These are phyloP conservation scores for Blumeriella jaapii DNA, from an alignment of 2,329 filamentous ascomycete species.

Conservation along the genomic window DNA sequence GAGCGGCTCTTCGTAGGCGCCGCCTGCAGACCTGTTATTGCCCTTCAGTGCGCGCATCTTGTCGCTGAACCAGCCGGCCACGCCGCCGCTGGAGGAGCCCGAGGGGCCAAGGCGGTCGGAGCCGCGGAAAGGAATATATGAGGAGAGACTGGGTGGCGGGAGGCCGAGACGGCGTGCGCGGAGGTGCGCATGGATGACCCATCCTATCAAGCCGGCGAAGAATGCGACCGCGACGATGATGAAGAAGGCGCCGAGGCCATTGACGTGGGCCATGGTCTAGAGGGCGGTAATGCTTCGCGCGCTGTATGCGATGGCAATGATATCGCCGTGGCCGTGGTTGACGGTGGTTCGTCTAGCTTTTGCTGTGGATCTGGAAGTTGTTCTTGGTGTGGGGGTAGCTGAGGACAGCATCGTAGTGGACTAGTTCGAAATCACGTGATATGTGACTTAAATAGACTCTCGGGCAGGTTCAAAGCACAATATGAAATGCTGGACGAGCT, in stretches of 20 bases:
- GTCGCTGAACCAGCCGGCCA: conserved; percentile 63
- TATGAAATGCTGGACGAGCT: too few relatives aligned
- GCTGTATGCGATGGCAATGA: too few relatives aligned
- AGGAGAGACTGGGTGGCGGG: conserved; percentile 54
- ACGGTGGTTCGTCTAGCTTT: too few relatives aligned
- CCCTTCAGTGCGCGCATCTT: conserved; percentile 52
- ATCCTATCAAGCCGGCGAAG: conserved; percentile 45
- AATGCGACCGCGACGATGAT: conserved; percentile 58
- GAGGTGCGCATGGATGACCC: conserved; percentile 60
- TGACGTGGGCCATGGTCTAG: conserved; percentile 45
- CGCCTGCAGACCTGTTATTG: conserved; percentile 53
- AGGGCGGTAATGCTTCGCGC: too few relatives aligned
- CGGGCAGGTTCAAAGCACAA: too few relatives aligned
- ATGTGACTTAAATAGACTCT: too few relatives aligned
- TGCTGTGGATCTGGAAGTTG: too few relatives aligned
- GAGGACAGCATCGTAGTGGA: too few relatives aligned
- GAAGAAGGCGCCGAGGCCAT: conserved; percentile 59
- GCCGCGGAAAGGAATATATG: conserved; percentile 57
- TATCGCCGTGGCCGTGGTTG: too few relatives aligned
- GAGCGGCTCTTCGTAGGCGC: conserved; percentile 55
- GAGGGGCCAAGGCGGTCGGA: conserved; percentile 31
- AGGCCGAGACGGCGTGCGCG: conserved; percentile 65
- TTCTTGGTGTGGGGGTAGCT: too few relatives aligned
- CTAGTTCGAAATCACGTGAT: too few relatives aligned
- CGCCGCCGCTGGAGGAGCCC: conserved; percentile 44